Percentiles rank a stretch among this genome's conserved stretches.
Conservation (phyloP, 164 flowering plant genomes). For the Dillenia suffruticosa region DNA sequence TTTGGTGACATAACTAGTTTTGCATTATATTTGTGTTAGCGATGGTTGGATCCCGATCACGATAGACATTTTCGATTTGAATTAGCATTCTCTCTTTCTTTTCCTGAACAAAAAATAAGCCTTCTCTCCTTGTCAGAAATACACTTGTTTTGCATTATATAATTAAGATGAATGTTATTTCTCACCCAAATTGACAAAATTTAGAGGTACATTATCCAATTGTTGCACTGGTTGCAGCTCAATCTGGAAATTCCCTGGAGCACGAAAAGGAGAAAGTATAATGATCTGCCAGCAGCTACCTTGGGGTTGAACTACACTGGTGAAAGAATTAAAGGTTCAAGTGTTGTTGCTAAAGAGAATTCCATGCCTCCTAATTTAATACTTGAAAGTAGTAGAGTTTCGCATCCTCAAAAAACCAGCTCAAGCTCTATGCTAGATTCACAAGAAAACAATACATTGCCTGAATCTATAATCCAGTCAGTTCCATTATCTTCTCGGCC, state of each 20-base stretch:
- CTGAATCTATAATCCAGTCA: neutral
- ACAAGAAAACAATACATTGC: slow-evolving; percentile 2
- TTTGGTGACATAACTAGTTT: no score
- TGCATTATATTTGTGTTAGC: no score
- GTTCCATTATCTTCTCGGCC: neutral
- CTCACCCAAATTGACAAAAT: no score
- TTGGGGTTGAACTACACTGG: neutral
- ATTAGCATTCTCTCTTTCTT: no score
- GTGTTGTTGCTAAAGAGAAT: neutral
- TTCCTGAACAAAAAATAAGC: no score
- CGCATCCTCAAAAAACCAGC: slow-evolving; percentile 5
- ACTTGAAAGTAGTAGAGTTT: slow-evolving; percentile 4
- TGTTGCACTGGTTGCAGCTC: slow-evolving; percentile 19
- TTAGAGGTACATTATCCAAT: no score
- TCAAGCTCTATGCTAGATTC: neutral
- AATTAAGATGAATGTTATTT: no score
- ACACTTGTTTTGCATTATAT: no score
- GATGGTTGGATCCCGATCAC: no score
- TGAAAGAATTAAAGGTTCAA: neutral
- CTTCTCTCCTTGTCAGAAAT: no score
- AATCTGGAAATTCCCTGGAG: slow-evolving; percentile 15
- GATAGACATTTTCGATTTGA: no score
- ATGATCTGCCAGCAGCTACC: slow-evolving; percentile 1
- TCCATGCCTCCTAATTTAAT: neutral
- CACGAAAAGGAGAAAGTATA: slow-evolving; percentile 18